A percentile compares a stretch with the other conserved stretches of the same genome.
Conservation (phyloP, 2,329 filamentous ascomycete species). For the Ceratocystis huliohia region DNA sequence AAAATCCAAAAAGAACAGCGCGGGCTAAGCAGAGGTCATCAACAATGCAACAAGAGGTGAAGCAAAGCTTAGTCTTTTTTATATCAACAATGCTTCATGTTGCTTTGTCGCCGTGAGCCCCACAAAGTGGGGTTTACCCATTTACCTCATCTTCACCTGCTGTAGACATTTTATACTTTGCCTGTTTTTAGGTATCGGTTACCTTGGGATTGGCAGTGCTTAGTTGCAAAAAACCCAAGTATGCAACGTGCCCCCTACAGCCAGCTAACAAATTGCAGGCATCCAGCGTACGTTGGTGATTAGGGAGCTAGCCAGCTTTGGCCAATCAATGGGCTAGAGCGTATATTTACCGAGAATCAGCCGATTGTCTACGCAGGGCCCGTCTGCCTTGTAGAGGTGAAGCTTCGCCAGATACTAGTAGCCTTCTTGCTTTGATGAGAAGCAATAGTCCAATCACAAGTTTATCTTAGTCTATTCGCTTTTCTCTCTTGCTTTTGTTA, state of each 20-base stretch:
- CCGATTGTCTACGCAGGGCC: conserved; percentile 21
- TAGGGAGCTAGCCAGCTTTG: conserved; percentile 13
- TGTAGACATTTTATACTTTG: background rate
- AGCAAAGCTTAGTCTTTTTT: background rate
- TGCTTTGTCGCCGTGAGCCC: background rate
- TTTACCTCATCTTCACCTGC: background rate
- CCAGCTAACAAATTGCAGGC: conserved; percentile 16
- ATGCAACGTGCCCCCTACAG: background rate
- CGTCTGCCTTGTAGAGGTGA: conserved; percentile 17
- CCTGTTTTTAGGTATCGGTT: background rate
- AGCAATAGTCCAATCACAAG: background rate
- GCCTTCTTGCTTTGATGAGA: conserved; percentile 2
- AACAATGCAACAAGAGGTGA: background rate
- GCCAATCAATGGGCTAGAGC: conserved; percentile 15
- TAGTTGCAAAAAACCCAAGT: background rate
- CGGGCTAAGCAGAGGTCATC: background rate
- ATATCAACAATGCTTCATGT: conserved; percentile 7
- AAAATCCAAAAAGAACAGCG: background rate
- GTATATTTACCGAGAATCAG: conserved; percentile 13
- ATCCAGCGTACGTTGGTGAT: conserved; percentile 15
- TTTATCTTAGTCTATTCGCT: background rate
- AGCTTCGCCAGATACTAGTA: conserved; percentile 14
- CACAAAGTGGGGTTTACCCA: background rate
- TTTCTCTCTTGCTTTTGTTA: background rate
- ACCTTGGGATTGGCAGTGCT: background rate